Conservation (phyloP, 805 yeast species). For the Wickerhamiella bombiphila region DNA sequence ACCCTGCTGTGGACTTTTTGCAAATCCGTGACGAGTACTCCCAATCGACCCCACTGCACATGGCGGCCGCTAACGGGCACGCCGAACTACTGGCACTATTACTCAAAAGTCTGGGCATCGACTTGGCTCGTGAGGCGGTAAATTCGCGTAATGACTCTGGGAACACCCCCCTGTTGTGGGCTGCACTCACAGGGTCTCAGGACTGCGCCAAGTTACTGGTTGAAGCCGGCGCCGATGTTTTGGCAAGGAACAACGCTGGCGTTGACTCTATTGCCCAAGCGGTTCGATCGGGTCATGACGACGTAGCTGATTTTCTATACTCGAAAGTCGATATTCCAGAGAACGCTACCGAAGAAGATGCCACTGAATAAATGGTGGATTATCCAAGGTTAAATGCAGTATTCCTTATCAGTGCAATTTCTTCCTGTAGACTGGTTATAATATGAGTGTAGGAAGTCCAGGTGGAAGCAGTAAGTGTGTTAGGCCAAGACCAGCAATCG, state of each 20-base stretch:
- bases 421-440: too few relatives aligned
- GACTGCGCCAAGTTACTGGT: slow-evolving; percentile 54
- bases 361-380: too few relatives aligned
- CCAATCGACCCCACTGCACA: slow-evolving; percentile 67
- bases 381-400: too few relatives aligned
- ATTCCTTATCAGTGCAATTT: too few relatives aligned
- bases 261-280: slow-evolving; percentile 87
- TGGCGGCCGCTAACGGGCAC: slow-evolving; percentile 95
- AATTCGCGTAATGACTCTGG: slow-evolving; percentile 60
- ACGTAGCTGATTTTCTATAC: slow-evolving; percentile 64
- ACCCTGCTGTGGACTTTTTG: slow-evolving; percentile 24
- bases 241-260: slow-evolving; percentile 52
- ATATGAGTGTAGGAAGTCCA: too few relatives aligned
- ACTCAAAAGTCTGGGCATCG: slow-evolving; percentile 32
- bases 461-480: too few relatives aligned
- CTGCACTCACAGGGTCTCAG: slow-evolving; percentile 73
- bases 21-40: slow-evolving; percentile 52
- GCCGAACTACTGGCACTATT: slow-evolving; percentile 48
- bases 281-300: slow-evolving; percentile 59
- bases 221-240: slow-evolving; percentile 72
- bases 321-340: slow-evolving; percentile 39
- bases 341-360: slow-evolving; percentile 7
- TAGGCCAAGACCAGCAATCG: too few relatives aligned
- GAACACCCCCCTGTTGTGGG: slow-evolving; percentile 95
- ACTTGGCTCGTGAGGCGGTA: slow-evolving; percentile 26